Conservation (phyloP, 129 eudicot genomes). For the Sambucus nigra region DNA sequence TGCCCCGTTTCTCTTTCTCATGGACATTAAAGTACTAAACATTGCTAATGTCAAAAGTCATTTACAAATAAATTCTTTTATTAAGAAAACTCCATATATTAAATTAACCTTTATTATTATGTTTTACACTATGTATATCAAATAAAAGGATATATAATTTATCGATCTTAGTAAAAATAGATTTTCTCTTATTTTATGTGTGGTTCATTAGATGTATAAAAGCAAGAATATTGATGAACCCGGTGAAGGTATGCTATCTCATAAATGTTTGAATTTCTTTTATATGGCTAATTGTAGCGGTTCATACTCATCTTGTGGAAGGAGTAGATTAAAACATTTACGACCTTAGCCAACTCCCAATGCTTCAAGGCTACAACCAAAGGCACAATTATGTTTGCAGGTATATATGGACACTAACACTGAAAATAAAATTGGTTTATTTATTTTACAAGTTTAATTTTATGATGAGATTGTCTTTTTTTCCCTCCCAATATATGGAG, state of each 20-base stretch:
- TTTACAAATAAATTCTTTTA: conserved; percentile 58
- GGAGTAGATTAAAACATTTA: conserved; percentile 56
- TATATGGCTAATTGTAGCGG: conserved; percentile 18
- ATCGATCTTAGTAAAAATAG: not conserved
- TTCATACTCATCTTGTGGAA: conserved; percentile 44
- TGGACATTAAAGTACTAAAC: conserved; percentile 80
- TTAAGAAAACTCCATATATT: not conserved
- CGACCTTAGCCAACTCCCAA: conserved; percentile 69
- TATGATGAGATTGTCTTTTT: not conserved
- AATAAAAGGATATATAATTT: not conserved
- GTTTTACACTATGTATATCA: not conserved
- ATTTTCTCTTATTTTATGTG: conserved; percentile 7
- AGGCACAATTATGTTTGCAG: conserved; percentile 27
- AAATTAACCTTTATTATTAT: not conserved
- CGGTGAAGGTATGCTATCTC: conserved; percentile 42
- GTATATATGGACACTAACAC: conserved; percentile 17
- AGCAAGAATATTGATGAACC: conserved; percentile 80
- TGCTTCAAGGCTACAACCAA: conserved; percentile 64
- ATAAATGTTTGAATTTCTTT: not conserved
- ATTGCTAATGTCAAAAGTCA: conserved; percentile 98
- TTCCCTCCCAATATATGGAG: conserved; percentile 34
- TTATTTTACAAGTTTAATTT: not conserved
- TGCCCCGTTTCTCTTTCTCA: no score
- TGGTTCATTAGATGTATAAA: conserved; percentile 66
- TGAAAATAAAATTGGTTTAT: not conserved